phyloP scores from a whole-genome alignment of 345 rosid species.

The Gossypium arboreum region DNA sequence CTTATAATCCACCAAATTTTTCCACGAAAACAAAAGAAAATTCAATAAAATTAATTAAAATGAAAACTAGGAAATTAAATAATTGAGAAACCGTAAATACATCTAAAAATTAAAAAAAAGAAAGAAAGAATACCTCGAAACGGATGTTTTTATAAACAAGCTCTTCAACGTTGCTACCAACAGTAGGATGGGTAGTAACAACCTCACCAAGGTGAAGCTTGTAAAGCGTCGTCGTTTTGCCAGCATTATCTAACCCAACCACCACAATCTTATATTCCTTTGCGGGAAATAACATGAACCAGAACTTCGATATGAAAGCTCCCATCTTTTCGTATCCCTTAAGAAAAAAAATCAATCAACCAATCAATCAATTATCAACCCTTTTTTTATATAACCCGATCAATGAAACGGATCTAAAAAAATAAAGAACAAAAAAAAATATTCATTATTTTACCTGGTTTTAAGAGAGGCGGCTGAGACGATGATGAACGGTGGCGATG shows the following conservation, averaged over 20 bases:
- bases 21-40: neutral
- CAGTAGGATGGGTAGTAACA: slow-evolving; percentile 95
- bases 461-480: neutral
- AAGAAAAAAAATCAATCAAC: neutral
- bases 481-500: neutral
- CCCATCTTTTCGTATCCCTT: slow-evolving; percentile 49
- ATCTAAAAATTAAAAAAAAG: neutral
- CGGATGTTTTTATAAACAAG: slow-evolving; percentile 94
- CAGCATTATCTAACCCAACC: slow-evolving; percentile 97
- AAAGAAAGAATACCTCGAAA: slow-evolving; percentile 52
- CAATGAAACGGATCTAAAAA: neutral
- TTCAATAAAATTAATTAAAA: neutral
- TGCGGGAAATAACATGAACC: slow-evolving; percentile 97
- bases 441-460: neutral
- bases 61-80: slow-evolving; percentile 1
- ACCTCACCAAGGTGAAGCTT: slow-evolving; percentile 94
- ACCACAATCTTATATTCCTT: slow-evolving; percentile 98
- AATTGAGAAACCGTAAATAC: neutral
- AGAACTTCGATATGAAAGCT: slow-evolving; percentile 73
- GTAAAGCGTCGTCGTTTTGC: slow-evolving; percentile 97
- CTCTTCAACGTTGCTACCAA: slow-evolving; percentile 98
- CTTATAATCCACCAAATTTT: neutral
- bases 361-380: neutral
- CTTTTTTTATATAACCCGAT: neutral
- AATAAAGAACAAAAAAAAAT: neutral